Evolutionary conservation across 2,329 filamentous ascomycete species (phyloP), one percentile per base, ranked within the genome.

Genomic region (Colletotrichum brevisporum): DNA sequence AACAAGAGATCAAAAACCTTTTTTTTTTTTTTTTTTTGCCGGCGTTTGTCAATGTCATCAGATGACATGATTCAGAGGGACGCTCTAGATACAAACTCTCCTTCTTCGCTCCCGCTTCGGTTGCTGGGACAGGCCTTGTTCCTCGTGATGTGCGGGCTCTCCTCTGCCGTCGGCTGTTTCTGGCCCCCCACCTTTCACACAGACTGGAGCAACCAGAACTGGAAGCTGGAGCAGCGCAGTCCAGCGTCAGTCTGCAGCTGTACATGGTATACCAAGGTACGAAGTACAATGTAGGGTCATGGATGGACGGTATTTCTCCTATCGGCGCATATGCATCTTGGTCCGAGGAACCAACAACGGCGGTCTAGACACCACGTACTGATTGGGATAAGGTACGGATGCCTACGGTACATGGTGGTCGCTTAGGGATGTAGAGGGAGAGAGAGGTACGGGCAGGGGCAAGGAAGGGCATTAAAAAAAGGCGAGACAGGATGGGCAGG

Each of bases 141-240:
- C 50, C 41, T 43, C 24, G 43, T 27, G 36, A 51, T 65, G 54
- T 59, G 39, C 50, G 48, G 54, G 60, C 55, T 66, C 31, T 55
- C 31, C 54, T 50, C 55, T 56, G 54, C 62, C 55, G 66, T 62
- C 57, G 66, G 51, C 55, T 60, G 55, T 60, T 69, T 55, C 62
- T 69, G 61, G 54, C 41, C 24, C 50, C 41, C 62, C 62, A 61
- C 55, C 50, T 60, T 68, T 69, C 43, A 51, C 36, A 27, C n/a
- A 18, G 36, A 58, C 65, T 68, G 65, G 45, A 45, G 36, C 54
- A 55, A 47, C 27, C 21, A 51, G 47, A 24, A 50, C 36, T 51
- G 57, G 47, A 18, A 36, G 18, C 36, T 51, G 57, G 47, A 18
- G 21, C 47, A 53, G 65, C 47, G 21, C 47, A 53, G 65, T 39